Conservation (phyloP, 352 stramenopile genomes). For the Phytophthora ramorum region DNA sequence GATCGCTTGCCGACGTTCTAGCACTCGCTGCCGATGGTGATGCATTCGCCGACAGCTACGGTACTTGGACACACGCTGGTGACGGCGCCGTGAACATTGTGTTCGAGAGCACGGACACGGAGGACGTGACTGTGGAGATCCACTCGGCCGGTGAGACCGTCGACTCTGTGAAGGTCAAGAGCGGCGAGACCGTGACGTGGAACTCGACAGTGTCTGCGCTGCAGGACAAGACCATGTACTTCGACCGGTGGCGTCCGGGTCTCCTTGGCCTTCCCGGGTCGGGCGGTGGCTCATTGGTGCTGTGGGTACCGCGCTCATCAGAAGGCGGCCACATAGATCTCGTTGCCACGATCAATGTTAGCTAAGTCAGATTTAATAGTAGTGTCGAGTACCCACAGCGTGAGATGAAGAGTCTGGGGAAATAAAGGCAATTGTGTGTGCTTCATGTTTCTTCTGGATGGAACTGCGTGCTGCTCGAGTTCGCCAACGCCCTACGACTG, state of each 20-base stretch:
- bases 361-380: constrained; percentile 25
- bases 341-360: constrained; percentile 52
- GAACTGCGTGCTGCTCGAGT: neutral
- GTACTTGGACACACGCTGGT: constrained; percentile 45
- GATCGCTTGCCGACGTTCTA: constrained; percentile 38
- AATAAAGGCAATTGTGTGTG: neutral
- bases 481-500: neutral
- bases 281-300: constrained; percentile 48
- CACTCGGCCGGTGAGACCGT: constrained; percentile 47
- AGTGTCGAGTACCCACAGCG: neutral
- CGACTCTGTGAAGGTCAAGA: constrained; percentile 43
- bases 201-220: constrained; percentile 40
- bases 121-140: constrained; percentile 54
- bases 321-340: constrained; percentile 46
- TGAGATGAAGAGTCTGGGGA: neutral
- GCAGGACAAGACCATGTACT: constrained; percentile 61
- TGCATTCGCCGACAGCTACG: constrained; percentile 46
- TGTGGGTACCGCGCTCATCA: constrained; percentile 48
- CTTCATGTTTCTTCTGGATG: neutral
- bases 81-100: constrained; percentile 44
- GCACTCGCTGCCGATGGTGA: constrained; percentile 44
- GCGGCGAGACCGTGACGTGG: constrained; percentile 43
- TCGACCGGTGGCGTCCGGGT: constrained; percentile 58
- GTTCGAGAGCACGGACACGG: constrained; percentile 45
- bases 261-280: constrained; percentile 49